Evolutionary conservation across 495 filamentous ascomycete genomes (phyloP).

Genomic region (Saxophila tyrrhenica): DNA sequence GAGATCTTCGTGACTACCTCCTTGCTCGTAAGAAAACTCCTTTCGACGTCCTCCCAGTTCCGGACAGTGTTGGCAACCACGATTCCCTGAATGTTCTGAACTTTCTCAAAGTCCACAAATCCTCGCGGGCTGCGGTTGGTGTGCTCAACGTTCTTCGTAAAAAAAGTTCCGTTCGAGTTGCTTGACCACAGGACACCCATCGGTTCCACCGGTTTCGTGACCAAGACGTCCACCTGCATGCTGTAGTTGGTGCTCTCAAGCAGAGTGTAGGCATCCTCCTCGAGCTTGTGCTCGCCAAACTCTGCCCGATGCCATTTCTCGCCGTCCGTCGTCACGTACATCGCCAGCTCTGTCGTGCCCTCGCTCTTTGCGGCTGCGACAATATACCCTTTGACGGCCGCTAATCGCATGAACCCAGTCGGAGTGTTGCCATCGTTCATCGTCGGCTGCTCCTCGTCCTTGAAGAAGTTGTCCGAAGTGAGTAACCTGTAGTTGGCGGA

Average conservation of each 20-base stretch:
- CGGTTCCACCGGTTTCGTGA: slow-evolving; percentile 44
- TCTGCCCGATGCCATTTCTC: slow-evolving; percentile 81
- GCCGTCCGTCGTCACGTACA: slow-evolving; percentile 74
- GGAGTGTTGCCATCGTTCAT: slow-evolving; percentile 59
- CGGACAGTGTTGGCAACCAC: slow-evolving; percentile 79
- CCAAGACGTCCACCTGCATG: slow-evolving; percentile 89
- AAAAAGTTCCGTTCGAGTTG: slow-evolving; percentile 94
- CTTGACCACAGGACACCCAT: slow-evolving; percentile 86
- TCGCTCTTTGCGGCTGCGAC: slow-evolving; percentile 68
- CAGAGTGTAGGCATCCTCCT: slow-evolving; percentile 82
- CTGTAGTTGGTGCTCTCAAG: slow-evolving; percentile 94
- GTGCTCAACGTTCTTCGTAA: slow-evolving; percentile 77
- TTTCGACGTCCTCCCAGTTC: slow-evolving; percentile 67
- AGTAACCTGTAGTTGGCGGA: slow-evolving; percentile 60
- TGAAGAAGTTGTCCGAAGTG: slow-evolving; percentile 49
- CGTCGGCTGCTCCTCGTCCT: slow-evolving; percentile 51
- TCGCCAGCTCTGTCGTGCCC: slow-evolving; percentile 75
- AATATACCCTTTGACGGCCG: slow-evolving; percentile 70
- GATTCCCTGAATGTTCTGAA: slow-evolving; percentile 79
- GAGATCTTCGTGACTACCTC: slow-evolving; percentile 69
- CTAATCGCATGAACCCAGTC: slow-evolving; percentile 62
- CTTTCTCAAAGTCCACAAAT: slow-evolving; percentile 86
- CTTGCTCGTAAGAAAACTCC: slow-evolving; percentile 40
- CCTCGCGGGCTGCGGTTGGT: slow-evolving; percentile 67
- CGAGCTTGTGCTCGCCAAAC: slow-evolving; percentile 68